These are phyloP conservation scores for Aspergillus viridinutans DNA, from an alignment of 2,329 filamentous ascomycete genomes.

Conservation along the genomic window DNA sequence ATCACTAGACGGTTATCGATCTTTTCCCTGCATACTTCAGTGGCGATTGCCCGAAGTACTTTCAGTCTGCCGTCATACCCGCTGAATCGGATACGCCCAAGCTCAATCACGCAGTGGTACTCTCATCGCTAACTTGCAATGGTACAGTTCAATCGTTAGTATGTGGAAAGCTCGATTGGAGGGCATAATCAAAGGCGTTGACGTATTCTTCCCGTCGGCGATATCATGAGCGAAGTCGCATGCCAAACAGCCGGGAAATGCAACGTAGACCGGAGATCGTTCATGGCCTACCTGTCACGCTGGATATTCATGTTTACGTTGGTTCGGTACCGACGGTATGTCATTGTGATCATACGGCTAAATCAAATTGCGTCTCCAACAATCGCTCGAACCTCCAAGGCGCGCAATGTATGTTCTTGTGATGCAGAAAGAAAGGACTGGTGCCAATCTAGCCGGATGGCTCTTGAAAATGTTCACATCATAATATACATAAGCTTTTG, in stretches of 20 bases:
- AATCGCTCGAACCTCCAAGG: too few relatives aligned
- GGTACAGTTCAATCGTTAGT: too few relatives aligned
- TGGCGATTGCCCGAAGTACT: too few relatives aligned
- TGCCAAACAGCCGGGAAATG: conserved; percentile 53
- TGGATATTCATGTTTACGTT: conserved; percentile 45
- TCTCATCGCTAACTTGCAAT: too few relatives aligned
- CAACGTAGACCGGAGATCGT: conserved; percentile 56
- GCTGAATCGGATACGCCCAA: too few relatives aligned
- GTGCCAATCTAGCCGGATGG: not conserved
- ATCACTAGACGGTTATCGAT: too few relatives aligned
- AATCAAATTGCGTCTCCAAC: too few relatives aligned
- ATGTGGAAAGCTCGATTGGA: conserved; percentile 14
- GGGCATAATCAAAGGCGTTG: conserved; percentile 22
- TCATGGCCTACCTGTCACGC: conserved; percentile 60
- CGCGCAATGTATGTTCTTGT: not conserved
- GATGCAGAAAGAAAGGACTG: not conserved
- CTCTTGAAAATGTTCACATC: not conserved
- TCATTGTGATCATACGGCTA: too few relatives aligned
- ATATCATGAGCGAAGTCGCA: conserved; percentile 53
- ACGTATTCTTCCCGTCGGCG: conserved; percentile 45
- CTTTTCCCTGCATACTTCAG: too few relatives aligned
- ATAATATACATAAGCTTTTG: not conserved
- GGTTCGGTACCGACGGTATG: too few relatives aligned
- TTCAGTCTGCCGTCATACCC: too few relatives aligned
- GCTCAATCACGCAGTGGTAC: too few relatives aligned